Evolutionary conservation across 1,139 yeast genomes (phyloP).

Genomic region (Suhomyces bolitotheri): DNA sequence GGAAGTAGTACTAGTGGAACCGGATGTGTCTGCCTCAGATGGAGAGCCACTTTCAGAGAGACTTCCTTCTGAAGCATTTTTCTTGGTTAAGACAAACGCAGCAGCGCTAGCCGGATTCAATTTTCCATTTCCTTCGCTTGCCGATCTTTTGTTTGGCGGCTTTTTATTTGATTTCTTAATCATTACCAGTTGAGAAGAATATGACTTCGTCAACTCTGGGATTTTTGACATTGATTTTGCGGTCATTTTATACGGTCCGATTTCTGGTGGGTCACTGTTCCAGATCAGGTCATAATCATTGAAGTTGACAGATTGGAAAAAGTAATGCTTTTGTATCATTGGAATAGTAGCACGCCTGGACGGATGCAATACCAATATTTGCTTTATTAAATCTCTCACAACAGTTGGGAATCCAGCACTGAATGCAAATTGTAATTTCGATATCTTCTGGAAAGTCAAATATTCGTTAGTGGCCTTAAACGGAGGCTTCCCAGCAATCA

Average conservation of each 20-base stretch:
- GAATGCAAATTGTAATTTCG: constrained; percentile 66
- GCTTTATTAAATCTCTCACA: constrained; percentile 50
- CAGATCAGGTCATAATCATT: constrained; percentile 63
- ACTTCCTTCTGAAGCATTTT: constrained; percentile 17
- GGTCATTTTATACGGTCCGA: constrained; percentile 63
- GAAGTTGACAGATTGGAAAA: constrained; percentile 72
- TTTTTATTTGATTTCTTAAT: constrained; percentile 15
- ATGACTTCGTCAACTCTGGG: constrained; percentile 40
- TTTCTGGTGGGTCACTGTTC: constrained; percentile 69
- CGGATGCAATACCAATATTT: constrained; percentile 47
- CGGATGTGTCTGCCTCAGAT: constrained; percentile 2
- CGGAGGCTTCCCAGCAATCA: constrained; percentile 77
- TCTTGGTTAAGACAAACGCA: constrained; percentile 42
- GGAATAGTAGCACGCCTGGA: constrained; percentile 41
- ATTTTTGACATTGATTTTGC: constrained; percentile 59
- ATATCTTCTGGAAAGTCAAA: constrained; percentile 67
- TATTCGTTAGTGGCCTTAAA: constrained; percentile 78
- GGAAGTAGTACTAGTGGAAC: constrained; percentile 1
- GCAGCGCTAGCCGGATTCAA: constrained; percentile 48
- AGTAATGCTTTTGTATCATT: constrained; percentile 55
- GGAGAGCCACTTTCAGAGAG: constrained; percentile 14
- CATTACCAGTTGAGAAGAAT: constrained; percentile 19
- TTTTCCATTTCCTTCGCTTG: constrained; percentile 20
- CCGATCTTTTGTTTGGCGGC: constrained; percentile 10
- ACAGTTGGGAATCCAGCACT: constrained; percentile 51